A percentile compares a stretch with the other conserved stretches of the same genome.
Conservation (phyloP, 1,284 basidiomycete species). For the Apiotrichum sp. region DNA sequence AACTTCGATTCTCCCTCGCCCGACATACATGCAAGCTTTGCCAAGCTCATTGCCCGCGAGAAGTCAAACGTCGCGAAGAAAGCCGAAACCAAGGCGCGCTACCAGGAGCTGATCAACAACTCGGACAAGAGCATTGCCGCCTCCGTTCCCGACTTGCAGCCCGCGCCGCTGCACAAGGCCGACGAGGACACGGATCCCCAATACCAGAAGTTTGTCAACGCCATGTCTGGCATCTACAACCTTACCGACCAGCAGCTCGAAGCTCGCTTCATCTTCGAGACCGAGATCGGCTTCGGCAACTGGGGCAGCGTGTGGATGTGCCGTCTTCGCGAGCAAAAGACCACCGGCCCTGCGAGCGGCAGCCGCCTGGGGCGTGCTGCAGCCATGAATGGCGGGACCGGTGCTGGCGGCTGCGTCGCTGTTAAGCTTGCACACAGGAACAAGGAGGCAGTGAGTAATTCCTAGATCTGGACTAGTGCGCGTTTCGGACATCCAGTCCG, state of each 20-base stretch:
- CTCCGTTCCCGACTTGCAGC: not conserved
- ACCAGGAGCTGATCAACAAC: not conserved
- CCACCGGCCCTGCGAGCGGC: not conserved
- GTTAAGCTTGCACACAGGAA: constrained; percentile 82
- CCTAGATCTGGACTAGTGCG: too few species aligned
- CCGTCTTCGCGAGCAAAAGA: constrained; percentile 15
- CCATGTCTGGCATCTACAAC: constrained; percentile 9
- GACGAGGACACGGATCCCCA: not conserved
- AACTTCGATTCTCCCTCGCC: not conserved
- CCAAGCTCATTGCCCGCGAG: not conserved
- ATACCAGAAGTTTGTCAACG: constrained; percentile 3
- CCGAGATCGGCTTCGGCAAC: constrained; percentile 45
- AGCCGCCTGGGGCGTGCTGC: constrained; percentile 24
- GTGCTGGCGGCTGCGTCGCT: constrained; percentile 57
- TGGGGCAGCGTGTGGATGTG: constrained; percentile 46
- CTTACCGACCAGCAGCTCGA: constrained; percentile 38
- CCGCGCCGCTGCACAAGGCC: not conserved
- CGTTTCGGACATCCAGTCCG: too few species aligned
- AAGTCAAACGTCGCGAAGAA: not conserved
- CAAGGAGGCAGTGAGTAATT: constrained; percentile 53
- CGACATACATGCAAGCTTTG: not conserved
- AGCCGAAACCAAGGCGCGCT: not conserved
- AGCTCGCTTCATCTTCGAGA: constrained; percentile 33
- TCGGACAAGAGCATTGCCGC: not conserved
- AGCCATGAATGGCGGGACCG: constrained; percentile 24